Conservation (phyloP, 2,329 filamentous ascomycete genomes). For the Ceratocystis colombiana region DNA sequence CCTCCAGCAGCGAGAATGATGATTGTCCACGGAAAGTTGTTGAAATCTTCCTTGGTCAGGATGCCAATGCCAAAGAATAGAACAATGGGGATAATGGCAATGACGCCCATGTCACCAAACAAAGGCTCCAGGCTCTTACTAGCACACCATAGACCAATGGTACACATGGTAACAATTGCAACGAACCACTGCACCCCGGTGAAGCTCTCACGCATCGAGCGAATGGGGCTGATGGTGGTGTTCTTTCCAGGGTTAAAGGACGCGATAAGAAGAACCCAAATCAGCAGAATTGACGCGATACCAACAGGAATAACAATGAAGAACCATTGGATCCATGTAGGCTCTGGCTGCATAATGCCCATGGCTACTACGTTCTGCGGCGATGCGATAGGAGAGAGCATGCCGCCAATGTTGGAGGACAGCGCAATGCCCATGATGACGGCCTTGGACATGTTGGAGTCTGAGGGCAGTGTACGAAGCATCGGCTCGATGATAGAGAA, state of each 20-base stretch:
- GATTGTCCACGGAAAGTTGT: conserved; percentile 99
- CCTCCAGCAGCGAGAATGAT: conserved; percentile 95
- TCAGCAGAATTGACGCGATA: conserved; percentile 73
- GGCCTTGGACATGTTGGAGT: conserved; percentile 88
- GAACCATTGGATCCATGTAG: conserved; percentile 95
- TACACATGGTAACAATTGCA: conserved; percentile 66
- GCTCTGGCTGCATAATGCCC: conserved; percentile 85
- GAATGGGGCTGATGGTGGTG: conserved; percentile 83
- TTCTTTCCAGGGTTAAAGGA: conserved; percentile 78
- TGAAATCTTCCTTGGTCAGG: conserved; percentile 96
- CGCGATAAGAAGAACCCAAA: conserved; percentile 76
- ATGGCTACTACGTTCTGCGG: conserved; percentile 96
- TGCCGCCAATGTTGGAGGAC: conserved; percentile 89
- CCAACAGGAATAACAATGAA: conserved; percentile 91
- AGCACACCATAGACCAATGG: conserved; percentile 85
- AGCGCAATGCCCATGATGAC: conserved; percentile 91
- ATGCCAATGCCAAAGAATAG: conserved; percentile 96
- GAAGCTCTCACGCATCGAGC: conserved; percentile 79
- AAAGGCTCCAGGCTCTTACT: conserved; percentile 76
- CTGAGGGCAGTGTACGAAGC: conserved; percentile 79
- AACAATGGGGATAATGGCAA: conserved; percentile 90
- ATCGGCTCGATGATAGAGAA: conserved; percentile 98
- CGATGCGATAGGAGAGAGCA: conserved; percentile 91
- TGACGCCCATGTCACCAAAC: conserved; percentile 97
- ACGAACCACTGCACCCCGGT: conserved; percentile 90